Evolutionary conservation across 345 rosid genomes (phyloP).

Genomic region (Gossypium turneri): DNA sequence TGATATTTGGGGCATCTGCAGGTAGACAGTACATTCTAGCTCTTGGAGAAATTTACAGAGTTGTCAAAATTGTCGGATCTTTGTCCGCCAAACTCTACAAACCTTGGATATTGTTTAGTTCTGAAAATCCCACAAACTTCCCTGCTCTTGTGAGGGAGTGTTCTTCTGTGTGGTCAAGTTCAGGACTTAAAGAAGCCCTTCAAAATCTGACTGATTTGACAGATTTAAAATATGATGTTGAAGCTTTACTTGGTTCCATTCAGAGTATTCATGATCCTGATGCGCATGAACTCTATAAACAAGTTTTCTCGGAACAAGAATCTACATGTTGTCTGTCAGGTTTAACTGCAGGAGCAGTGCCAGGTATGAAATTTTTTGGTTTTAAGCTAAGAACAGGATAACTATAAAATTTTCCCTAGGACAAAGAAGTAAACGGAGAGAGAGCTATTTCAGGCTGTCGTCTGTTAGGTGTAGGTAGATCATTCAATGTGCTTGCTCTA

Average conservation of each 20-base stretch:
- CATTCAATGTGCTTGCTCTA: neutral
- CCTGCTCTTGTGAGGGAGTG: constrained; percentile 55
- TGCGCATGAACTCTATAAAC: constrained; percentile 31
- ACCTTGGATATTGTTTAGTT: constrained; percentile 63
- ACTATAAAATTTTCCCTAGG: neutral
- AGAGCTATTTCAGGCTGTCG: neutral
- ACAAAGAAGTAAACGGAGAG: neutral
- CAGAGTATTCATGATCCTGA: constrained; percentile 42
- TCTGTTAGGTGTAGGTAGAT: neutral
- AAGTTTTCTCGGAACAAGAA: constrained; percentile 43
- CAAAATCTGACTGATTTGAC: constrained; percentile 32
- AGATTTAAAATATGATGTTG: constrained; percentile 24
- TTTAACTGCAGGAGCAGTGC: constrained; percentile 37
- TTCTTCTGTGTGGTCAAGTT: constrained; percentile 56
- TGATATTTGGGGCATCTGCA: constrained; percentile 27
- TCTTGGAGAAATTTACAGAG: constrained; percentile 81
- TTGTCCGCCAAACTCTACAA: constrained; percentile 53
- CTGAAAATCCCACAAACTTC: constrained; percentile 29
- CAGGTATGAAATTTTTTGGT: constrained; percentile 43
- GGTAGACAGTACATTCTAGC: constrained; percentile 60
- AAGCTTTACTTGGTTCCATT: constrained; percentile 49
- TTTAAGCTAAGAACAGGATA: neutral
- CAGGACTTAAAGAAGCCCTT: constrained; percentile 72
- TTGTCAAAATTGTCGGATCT: constrained; percentile 53
- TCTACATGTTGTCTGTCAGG: constrained; percentile 56